Conservation (phyloP, 1,284 basidiomycete genomes). For the Leccinum fallax region DNA sequence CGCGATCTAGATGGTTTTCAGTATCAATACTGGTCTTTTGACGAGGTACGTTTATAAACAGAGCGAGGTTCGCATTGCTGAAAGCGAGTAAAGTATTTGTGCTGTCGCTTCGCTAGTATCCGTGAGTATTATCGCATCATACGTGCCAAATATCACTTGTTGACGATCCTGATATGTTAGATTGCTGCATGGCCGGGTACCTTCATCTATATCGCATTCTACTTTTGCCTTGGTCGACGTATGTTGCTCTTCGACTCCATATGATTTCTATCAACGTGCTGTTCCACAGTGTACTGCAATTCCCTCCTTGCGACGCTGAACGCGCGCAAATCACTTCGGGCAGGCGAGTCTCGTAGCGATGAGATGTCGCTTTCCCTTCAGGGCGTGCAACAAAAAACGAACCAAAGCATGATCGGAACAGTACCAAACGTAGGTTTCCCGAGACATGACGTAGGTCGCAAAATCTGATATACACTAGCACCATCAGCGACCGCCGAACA, state of each 20-base stretch:
- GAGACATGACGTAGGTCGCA: background rate
- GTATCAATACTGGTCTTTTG: conserved; percentile 52
- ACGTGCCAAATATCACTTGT: background rate
- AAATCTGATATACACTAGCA: conserved; percentile 9
- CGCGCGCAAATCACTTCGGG: conserved; percentile 44
- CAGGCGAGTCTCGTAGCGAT: conserved; percentile 21
- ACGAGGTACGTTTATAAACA: conserved; percentile 27
- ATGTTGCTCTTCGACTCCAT: conserved; percentile 15
- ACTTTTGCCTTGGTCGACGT: conserved; percentile 54
- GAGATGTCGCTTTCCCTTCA: conserved; percentile 39
- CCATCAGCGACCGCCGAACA: conserved; percentile 30
- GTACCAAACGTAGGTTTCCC: conserved; percentile 18
- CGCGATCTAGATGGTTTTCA: conserved; percentile 45
- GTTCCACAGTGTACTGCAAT: conserved; percentile 49
- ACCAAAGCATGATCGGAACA: conserved; percentile 20
- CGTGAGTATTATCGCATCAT: conserved; percentile 28
- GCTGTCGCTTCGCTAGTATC: conserved; percentile 49
- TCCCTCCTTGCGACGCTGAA: conserved; percentile 55
- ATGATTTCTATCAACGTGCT: background rate
- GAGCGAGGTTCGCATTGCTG: background rate
- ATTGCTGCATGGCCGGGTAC: conserved; percentile 44
- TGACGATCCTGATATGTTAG: conserved; percentile 21
- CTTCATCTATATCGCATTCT: conserved; percentile 55
- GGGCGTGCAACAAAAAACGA: conserved; percentile 31
- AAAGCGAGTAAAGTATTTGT: conserved; percentile 32